Evolutionary conservation across 2,329 filamentous ascomycete genomes (phyloP).

Genomic region (Curvularia sp.): DNA sequence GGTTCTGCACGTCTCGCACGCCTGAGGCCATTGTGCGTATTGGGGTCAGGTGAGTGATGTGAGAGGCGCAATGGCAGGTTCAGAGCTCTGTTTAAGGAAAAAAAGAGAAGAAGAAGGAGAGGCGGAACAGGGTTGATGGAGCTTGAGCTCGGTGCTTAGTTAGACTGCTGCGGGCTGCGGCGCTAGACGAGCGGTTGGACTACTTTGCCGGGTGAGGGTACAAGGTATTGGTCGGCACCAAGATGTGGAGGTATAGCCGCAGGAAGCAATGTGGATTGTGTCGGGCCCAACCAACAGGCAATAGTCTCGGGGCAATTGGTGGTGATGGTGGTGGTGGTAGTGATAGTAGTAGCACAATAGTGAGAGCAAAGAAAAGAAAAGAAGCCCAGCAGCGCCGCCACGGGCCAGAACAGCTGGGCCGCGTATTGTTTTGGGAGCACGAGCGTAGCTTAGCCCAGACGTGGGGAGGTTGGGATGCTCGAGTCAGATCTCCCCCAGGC

Average conservation of each 20-base stretch:
- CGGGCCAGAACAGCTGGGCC: constrained; percentile 7
- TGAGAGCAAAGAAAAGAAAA: neutral
- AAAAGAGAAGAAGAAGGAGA: constrained; percentile 16
- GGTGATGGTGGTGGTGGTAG: no score
- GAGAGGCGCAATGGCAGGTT: constrained; percentile 20
- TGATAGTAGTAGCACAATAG: neutral
- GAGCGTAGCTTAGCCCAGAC: constrained; percentile 26
- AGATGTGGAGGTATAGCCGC: constrained; percentile 22
- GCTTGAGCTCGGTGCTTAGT: constrained; percentile 34
- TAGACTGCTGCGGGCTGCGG: constrained; percentile 36
- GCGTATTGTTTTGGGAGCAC: constrained; percentile 28
- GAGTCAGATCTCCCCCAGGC: constrained; percentile 22
- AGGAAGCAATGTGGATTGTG: constrained; percentile 23
- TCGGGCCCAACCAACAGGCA: constrained; percentile 16
- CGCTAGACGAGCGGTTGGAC: constrained; percentile 40
- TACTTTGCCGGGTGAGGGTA: constrained; percentile 24
- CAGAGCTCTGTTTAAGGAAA: constrained; percentile 14
- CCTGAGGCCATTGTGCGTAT: constrained; percentile 37
- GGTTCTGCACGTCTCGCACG: constrained; percentile 82
- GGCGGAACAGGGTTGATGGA: constrained; percentile 26
- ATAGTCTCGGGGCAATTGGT: constrained; percentile 5
- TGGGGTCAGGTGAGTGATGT: constrained; percentile 7
- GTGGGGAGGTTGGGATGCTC: constrained; percentile 29
- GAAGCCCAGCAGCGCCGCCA: constrained; percentile 9
- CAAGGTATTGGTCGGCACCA: constrained; percentile 26